Evolutionary conservation across 2,329 filamentous ascomycete species (phyloP).

Genomic region (Cytospora chrysosperma): DNA sequence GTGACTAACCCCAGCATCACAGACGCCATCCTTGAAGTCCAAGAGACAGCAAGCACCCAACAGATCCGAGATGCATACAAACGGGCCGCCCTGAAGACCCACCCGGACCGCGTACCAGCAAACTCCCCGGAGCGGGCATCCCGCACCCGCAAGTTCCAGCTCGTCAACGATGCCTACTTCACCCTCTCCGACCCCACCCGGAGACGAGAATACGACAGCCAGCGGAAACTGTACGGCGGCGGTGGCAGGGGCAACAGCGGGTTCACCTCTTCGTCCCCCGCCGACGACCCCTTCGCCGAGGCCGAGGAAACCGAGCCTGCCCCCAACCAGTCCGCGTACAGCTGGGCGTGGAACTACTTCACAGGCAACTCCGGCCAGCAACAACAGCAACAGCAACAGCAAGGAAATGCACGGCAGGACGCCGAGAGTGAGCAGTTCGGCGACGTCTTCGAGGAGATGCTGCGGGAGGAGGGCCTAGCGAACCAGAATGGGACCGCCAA

Average conservation of each 20-base stretch:
- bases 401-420: slow-evolving; percentile 45
- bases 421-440: slow-evolving; percentile 80
- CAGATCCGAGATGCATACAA: slow-evolving; percentile 96
- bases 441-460: slow-evolving; percentile 87
- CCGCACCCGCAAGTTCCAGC: slow-evolving; percentile 65
- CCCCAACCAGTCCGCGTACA: slow-evolving; percentile 55
- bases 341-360: slow-evolving; percentile 73
- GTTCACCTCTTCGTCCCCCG: slow-evolving; percentile 39
- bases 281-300: slow-evolving; percentile 48
- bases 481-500: slow-evolving; percentile 64
- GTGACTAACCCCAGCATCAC: slow-evolving; percentile 26
- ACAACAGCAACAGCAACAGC: slow-evolving; percentile 31
- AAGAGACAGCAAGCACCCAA: slow-evolving; percentile 71
- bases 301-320: slow-evolving; percentile 43
- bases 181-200: slow-evolving; percentile 74
- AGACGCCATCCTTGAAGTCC: slow-evolving; percentile 75
- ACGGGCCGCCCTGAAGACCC: slow-evolving; percentile 86
- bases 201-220: slow-evolving; percentile 80
- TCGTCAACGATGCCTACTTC: slow-evolving; percentile 46
- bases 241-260: slow-evolving; percentile 32
- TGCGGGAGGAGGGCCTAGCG: slow-evolving; percentile 80
- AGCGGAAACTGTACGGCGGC: slow-evolving; percentile 59
- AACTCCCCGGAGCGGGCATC: slow-evolving; percentile 78
- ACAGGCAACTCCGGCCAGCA: slow-evolving; percentile 34
- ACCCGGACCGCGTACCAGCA: slow-evolving; percentile 84